phyloP scores from a whole-genome alignment of 169 alveolate genomes.

The Plasmodium reichenowi region DNA sequence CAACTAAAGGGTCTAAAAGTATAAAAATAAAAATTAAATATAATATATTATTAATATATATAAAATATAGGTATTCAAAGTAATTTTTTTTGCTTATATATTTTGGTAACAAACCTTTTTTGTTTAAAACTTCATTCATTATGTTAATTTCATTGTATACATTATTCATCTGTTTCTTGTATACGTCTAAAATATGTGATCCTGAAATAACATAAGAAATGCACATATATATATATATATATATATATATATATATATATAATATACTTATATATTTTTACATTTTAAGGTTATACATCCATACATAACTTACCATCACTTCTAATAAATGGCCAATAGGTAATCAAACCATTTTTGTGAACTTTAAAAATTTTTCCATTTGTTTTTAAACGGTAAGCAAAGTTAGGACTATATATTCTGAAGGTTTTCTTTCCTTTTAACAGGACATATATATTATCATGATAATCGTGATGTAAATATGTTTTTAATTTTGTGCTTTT shows the following conservation, averaged over 20 bases:
- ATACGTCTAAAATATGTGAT: constrained; percentile 60
- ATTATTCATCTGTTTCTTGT: constrained; percentile 68
- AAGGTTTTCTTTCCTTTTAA: constrained; percentile 72
- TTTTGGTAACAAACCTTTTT: constrained; percentile 16
- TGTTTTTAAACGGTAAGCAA: constrained; percentile 60
- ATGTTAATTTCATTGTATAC: constrained; percentile 28
- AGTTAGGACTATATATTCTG: constrained; percentile 76
- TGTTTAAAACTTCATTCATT: constrained; percentile 32
- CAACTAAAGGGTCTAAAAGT: constrained; percentile 23
- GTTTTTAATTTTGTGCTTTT: constrained; percentile 65
- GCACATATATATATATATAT: not conserved
- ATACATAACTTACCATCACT: constrained; percentile 68
- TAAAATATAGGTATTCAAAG: not conserved
- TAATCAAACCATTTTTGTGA: constrained; percentile 65
- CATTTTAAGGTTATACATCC: not conserved
- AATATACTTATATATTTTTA: constrained; percentile 7
- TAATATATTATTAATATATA: not conserved
- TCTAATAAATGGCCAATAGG: constrained; percentile 75
- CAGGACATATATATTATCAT: constrained; percentile 73
- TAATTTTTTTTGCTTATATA: not conserved
- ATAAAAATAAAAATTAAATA: constrained; percentile 5
- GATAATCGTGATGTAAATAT: constrained; percentile 74
- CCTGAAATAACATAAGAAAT: constrained; percentile 27
- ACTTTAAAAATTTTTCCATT: constrained; percentile 51
- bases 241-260: constrained; percentile 2